Evolutionary conservation across 2,329 filamentous ascomycete genomes (phyloP).

Genomic region (Dothideomycetes sp.): DNA sequence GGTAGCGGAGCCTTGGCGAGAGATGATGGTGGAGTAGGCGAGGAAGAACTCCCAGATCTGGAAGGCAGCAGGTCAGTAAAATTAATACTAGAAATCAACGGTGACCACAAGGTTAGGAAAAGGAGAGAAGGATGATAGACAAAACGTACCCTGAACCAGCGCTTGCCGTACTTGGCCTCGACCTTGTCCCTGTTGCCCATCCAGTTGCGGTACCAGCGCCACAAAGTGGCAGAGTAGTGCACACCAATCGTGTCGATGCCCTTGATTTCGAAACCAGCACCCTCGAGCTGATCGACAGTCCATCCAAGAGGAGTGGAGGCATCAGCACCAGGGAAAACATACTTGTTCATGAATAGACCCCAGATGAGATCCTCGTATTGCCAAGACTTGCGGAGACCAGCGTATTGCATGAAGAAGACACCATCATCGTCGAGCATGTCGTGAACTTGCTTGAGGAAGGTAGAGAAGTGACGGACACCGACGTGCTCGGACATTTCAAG

Average conservation of each 20-base stretch:
- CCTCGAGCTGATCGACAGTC: conserved; percentile 76
- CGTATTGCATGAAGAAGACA: conserved; percentile 90
- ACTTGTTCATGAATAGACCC: conserved; percentile 99
- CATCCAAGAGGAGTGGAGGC: conserved; percentile 87
- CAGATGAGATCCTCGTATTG: conserved; percentile 97
- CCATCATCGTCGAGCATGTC: conserved; percentile 96
- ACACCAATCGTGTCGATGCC: conserved; percentile 85
- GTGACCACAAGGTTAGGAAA: background rate
- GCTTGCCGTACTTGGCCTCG: conserved; percentile 83
- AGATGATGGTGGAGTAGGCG: conserved; percentile 72
- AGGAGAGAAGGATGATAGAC: conserved; percentile 1
- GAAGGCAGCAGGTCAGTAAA: no score
- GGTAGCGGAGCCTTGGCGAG: conserved; percentile 71
- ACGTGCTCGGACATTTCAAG: conserved; percentile 99
- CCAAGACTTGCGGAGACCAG: conserved; percentile 87
- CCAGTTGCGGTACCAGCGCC: conserved; percentile 99
- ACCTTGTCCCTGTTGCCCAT: conserved; percentile 87
- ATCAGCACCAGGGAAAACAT: conserved; percentile 94
- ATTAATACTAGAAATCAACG: no score
- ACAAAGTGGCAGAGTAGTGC: conserved; percentile 92
- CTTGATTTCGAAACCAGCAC: conserved; percentile 84
- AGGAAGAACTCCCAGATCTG: conserved; percentile 90
- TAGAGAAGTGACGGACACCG: conserved; percentile 75
- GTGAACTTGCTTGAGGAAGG: conserved; percentile 76
- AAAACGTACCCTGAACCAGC: conserved; percentile 80